Conservation (phyloP, 805 yeast genomes). For the Saccharomycopsis malanga region DNA sequence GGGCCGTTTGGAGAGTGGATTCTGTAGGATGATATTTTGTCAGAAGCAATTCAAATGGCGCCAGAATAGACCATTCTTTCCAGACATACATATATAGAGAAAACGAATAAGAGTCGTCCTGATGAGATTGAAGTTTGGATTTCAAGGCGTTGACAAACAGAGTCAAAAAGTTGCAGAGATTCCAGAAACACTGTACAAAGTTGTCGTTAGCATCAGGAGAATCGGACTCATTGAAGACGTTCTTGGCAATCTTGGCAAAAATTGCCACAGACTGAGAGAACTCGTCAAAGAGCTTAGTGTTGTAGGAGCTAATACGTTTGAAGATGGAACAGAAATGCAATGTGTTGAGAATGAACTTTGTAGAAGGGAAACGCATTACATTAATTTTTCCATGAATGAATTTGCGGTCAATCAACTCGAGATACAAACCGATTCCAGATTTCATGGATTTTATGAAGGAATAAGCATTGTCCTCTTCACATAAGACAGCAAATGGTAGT, state of each 20-base stretch:
- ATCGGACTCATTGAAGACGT: background rate
- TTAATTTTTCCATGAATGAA: background rate
- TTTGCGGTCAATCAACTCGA: background rate
- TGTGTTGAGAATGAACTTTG: background rate
- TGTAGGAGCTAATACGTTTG: background rate
- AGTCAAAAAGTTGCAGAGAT: background rate
- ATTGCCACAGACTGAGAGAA: background rate
- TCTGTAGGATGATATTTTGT: background rate
- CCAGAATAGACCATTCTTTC: background rate
- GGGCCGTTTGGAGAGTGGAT: background rate
- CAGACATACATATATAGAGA: background rate
- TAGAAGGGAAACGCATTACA: background rate
- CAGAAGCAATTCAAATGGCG: background rate
- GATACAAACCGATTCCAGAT: conserved; percentile 3
- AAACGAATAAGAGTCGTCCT: background rate
- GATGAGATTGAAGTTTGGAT: background rate
- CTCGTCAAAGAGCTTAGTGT: background rate
- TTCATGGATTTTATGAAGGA: background rate
- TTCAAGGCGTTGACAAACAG: background rate
- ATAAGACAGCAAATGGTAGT: background rate
- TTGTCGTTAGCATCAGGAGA: background rate
- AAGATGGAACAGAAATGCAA: background rate
- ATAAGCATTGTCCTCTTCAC: conserved; percentile 1
- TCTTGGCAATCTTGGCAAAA: background rate
- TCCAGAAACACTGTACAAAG: background rate